These are phyloP conservation scores for Microascus cirrosus DNA, from an alignment of 2,329 filamentous ascomycete species.

Conservation along the genomic window DNA sequence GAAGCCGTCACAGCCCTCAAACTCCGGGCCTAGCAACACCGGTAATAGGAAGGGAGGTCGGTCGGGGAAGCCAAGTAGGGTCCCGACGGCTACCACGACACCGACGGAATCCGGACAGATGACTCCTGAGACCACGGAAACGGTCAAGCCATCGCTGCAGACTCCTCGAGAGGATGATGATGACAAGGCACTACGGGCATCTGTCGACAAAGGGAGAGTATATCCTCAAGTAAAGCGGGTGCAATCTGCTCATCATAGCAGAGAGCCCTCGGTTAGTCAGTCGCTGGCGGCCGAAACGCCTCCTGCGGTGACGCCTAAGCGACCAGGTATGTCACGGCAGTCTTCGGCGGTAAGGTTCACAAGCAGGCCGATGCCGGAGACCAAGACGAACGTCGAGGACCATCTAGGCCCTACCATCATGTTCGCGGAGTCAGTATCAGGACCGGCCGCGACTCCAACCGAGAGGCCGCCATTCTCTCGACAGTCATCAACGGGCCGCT, in stretches of 20 bases:
- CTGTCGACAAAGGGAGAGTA: neutral
- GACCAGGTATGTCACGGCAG: constrained; percentile 39
- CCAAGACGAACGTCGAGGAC: constrained; percentile 51
- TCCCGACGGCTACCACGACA: neutral
- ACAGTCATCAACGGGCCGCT: constrained; percentile 40
- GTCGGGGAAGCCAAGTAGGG: neutral
- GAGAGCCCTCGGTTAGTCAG: neutral
- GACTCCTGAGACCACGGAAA: neutral
- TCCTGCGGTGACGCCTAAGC: constrained; percentile 13
- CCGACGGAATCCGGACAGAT: neutral
- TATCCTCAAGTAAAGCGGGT: neutral
- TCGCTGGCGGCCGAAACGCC: neutral
- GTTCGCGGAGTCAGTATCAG: constrained; percentile 45
- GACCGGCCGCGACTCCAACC: constrained; percentile 13
- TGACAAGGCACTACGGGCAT: neutral
- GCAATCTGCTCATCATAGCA: neutral
- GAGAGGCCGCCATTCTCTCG: constrained; percentile 26
- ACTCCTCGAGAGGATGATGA: neutral
- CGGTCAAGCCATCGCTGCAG: neutral
- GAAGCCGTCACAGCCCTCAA: neutral
- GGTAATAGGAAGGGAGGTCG: neutral
- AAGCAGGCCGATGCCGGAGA: constrained; percentile 61
- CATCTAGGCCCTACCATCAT: constrained; percentile 58
- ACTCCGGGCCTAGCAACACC: neutral
- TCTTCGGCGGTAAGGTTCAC: constrained; percentile 53